These are phyloP conservation scores for Diaporthe amygdali DNA, from an alignment of 2,329 filamentous ascomycete genomes.

Conservation along the genomic window DNA sequence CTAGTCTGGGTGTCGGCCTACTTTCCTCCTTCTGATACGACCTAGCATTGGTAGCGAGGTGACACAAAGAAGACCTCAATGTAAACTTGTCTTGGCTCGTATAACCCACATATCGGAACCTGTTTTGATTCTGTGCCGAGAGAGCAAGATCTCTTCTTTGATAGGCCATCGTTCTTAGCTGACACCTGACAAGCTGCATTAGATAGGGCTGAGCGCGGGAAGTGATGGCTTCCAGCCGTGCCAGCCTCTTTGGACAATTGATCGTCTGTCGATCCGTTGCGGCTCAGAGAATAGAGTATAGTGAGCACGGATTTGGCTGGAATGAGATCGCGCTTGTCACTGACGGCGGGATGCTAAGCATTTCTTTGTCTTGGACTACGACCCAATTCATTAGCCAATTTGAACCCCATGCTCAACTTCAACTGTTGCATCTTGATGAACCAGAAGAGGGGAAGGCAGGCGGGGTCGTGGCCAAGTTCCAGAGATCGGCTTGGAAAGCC, in stretches of 20 bases:
- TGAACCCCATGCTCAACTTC: background rate
- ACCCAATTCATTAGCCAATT: no score
- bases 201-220: background rate
- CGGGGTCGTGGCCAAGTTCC: background rate
- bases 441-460: background rate
- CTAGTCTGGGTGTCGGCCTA: background rate
- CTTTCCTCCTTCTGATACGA: background rate
- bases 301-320: background rate
- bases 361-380: background rate
- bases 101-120: background rate
- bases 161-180: no score
- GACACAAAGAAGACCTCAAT: background rate
- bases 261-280: background rate
- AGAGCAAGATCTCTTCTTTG: background rate
- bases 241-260: background rate
- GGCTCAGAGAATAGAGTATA: background rate
- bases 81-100: conserved; percentile 1
- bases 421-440: background rate
- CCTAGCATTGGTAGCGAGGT: background rate
- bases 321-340: background rate
- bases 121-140: background rate
- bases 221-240: background rate
- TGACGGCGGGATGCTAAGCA: background rate
- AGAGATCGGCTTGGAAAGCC: background rate
- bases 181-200: background rate